Evolutionary conservation across 805 yeast genomes (phyloP).

Genomic region (Nakazawaea molendinolei): DNA sequence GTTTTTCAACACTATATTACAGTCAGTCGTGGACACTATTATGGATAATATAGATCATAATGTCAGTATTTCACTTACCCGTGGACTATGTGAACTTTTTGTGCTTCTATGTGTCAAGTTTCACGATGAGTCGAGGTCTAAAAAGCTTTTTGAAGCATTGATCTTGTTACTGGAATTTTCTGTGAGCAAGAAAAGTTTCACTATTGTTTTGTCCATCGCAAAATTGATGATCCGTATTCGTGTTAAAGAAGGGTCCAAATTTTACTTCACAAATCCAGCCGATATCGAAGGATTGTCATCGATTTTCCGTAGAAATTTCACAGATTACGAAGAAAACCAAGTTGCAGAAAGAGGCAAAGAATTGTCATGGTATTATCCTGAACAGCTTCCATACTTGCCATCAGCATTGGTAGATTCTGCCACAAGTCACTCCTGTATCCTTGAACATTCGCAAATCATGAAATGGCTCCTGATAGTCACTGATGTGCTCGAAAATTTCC

Average conservation of each 20-base stretch:
- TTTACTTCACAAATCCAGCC: slow-evolving; percentile 44
- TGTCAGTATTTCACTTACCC: neutral
- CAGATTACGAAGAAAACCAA: too few relatives aligned
- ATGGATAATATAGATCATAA: too few relatives aligned
- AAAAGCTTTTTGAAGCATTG: slow-evolving; percentile 21
- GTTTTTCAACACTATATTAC: too few relatives aligned
- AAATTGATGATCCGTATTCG: slow-evolving; percentile 52
- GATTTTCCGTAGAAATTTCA: slow-evolving; percentile 44
- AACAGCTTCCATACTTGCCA: slow-evolving; percentile 42
- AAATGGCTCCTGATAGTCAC: slow-evolving; percentile 47
- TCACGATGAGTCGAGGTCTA: slow-evolving; percentile 1
- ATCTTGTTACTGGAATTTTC: slow-evolving; percentile 30
- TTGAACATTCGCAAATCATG: neutral
- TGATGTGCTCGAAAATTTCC: slow-evolving; percentile 41
- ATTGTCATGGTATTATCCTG: slow-evolving; percentile 57
- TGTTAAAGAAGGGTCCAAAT: slow-evolving; percentile 32
- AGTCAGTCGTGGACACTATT: too few relatives aligned
- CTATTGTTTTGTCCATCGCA: slow-evolving; percentile 38
- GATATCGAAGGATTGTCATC: slow-evolving; percentile 66
- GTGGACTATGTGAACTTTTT: slow-evolving; percentile 15
- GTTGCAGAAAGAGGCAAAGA: slow-evolving; percentile 18
- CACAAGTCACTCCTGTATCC: slow-evolving; percentile 19
- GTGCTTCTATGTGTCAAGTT: neutral
- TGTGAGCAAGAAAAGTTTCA: slow-evolving; percentile 27
- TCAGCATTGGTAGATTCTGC: slow-evolving; percentile 34